Evolutionary conservation across 164 flowering plant species (phyloP), one percentile per base, ranked within the genome.

Genomic region (Tetrastigma voinierianum): DNA sequence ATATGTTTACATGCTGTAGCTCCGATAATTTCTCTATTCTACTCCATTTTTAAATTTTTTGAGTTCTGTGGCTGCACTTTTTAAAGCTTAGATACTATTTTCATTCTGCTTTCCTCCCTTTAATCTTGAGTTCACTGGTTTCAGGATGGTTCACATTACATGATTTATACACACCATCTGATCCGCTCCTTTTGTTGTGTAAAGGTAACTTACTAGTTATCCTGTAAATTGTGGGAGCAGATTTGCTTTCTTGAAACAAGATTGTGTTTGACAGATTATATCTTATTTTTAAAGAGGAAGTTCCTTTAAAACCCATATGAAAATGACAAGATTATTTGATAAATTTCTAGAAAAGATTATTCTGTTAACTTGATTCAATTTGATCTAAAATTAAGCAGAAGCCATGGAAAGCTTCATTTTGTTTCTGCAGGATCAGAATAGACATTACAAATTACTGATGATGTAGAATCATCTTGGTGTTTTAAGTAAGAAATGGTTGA

Each of bases 91-190:
- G 0, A 46, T 64, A 43, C 2, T 21, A 48, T 46, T 66, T 16
- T 15, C 20, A 19, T 66, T 59, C 23, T 43, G 8, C 62, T 57
- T n/a, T n/a, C n/a, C 55, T 53, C n/a, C 18, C 63, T 62, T 25
- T n/a, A 19, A 20, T 52, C 13, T 60, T 45, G 61, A 45, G 10
- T 60, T 65, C 24, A 70, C 20, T 40, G 76, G 58, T 68, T 75
- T 80, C 88, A 93, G 98, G 95, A 94, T 76, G 93, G 96, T 55
- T 65, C 87, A 17, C 95, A 89, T 75, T 94, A 84, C 79, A 91
- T 94, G 98, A 84, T 94, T 51, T 91, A 91, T 73, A 94, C 98
- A n/a, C n/a, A 21, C 97, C 98, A 32, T 82, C 95, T 7, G 97
- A 92, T 79, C 97, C 99, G 25, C 93, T 95, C 83, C 89, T 95